These are phyloP conservation scores for Scheffersomyces cryptocercus DNA, from an alignment of 1,139 yeast species.

Conservation along the genomic window DNA sequence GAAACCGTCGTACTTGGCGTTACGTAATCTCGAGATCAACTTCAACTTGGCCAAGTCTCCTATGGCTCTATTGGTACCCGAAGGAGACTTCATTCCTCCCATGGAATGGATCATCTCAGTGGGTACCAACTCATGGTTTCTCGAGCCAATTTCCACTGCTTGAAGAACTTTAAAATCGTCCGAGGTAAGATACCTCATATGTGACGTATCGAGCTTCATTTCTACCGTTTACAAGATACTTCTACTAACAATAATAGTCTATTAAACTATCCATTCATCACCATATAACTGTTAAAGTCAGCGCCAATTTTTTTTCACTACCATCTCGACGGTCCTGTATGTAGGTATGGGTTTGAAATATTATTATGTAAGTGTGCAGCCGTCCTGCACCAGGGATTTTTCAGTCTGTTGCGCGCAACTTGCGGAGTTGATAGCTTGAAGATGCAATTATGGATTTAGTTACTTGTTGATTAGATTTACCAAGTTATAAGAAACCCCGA, in stretches of 20 bases:
- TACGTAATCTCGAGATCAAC: constrained; percentile 73
- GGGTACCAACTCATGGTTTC: constrained; percentile 94
- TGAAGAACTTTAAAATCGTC: constrained; percentile 90
- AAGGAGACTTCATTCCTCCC: constrained; percentile 73
- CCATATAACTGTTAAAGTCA: no score
- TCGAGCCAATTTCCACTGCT: constrained; percentile 88
- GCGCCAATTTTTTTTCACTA: no score
- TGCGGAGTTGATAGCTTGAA: no score
- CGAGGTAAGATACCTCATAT: constrained; percentile 87
- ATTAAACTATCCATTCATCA: no score
- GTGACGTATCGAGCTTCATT: constrained; percentile 91
- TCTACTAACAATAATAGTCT: no score
- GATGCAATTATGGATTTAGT: no score
- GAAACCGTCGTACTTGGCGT: constrained; percentile 91
- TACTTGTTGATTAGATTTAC: no score
- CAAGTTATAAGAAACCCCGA: no score
- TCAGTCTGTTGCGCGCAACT: no score
- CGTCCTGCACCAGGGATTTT: no score
- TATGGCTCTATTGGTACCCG: constrained; percentile 78
- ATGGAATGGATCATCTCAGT: constrained; percentile 77
- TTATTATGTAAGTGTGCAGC: no score
- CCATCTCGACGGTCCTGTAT: constrained; percentile 8
- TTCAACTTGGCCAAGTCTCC: constrained; percentile 86
- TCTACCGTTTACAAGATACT: no score
- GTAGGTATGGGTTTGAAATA: not conserved